Conservation (phyloP, 371 early-diverging fungal genomes). For the Smittium culicis region DNA sequence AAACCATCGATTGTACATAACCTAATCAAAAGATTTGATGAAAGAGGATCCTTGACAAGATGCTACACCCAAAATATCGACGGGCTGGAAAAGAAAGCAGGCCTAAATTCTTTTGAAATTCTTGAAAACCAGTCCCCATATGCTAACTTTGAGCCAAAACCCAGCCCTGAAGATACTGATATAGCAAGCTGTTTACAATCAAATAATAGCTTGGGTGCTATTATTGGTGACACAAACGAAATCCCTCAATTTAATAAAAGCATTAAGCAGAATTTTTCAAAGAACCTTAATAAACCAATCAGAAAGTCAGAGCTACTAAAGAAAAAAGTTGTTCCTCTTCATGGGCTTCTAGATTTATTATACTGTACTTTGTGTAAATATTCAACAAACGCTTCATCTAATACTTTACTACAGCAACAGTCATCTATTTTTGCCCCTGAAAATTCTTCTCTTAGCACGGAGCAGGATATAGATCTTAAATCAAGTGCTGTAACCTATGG, state of each 20-base stretch:
- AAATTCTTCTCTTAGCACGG: too few relatives aligned
- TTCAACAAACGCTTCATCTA: neutral
- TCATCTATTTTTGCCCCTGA: neutral
- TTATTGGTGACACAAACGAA: too few relatives aligned
- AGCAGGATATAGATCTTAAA: too few relatives aligned
- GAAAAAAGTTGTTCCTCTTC: conserved; percentile 3
- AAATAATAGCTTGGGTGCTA: too few relatives aligned
- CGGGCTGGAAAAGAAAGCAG: conserved; percentile 59
- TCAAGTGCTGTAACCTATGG: conserved; percentile 37
- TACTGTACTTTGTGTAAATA: neutral
- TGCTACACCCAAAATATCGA: conserved; percentile 98
- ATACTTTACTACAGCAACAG: neutral
- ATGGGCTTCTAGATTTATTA: neutral
- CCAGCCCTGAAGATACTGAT: too few relatives aligned
- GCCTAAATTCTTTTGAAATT: conserved; percentile 24
- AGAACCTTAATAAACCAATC: neutral
- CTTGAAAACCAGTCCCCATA: conserved; percentile 21
- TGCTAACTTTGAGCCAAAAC: too few relatives aligned
- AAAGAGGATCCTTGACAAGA: conserved; percentile 56
- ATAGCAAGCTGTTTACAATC: too few relatives aligned
- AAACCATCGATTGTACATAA: conserved; percentile 74
- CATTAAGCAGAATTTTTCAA: neutral
- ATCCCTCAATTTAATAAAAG: neutral
- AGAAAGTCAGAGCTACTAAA: neutral
- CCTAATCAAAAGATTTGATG: conserved; percentile 63